A percentile compares a stretch with the other conserved stretches of the same genome.
Conservation (phyloP, 1,284 basidiomycete species). For the Moniliophthora roreri region DNA sequence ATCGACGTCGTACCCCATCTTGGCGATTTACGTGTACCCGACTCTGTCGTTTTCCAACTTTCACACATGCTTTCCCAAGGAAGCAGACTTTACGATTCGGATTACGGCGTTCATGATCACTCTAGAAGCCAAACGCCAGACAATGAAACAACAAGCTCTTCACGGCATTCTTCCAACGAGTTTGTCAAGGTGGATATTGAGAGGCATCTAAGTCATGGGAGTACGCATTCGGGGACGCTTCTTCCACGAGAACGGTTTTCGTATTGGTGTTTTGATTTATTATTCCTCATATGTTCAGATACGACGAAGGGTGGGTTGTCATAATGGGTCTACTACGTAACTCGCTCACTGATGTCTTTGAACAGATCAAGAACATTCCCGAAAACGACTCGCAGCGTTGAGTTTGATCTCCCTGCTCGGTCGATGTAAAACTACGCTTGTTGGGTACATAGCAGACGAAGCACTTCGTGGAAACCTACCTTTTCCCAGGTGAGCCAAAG, state of each 20-base stretch:
- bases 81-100: conserved; percentile 63
- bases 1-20: conserved; percentile 78
- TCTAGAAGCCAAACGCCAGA: conserved; percentile 1
- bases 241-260: conserved; percentile 82
- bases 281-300: conserved; percentile 79
- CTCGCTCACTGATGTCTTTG: conserved; percentile 5
- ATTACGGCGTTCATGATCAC: conserved; percentile 33
- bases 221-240: conserved; percentile 55
- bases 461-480: conserved; percentile 80
- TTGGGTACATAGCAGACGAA: conserved; percentile 81
- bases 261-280: conserved; percentile 92
- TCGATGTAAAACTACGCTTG: conserved; percentile 69
- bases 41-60: conserved; percentile 69
- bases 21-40: conserved; percentile 69
- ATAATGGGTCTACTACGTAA: background rate
- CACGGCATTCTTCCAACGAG: conserved; percentile 9
- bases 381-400: conserved; percentile 69
- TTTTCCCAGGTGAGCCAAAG: conserved; percentile 79
- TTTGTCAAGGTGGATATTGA: conserved; percentile 25
- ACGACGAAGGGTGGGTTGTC: conserved; percentile 51
- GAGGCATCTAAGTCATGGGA: conserved; percentile 48
- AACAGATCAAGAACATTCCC: conserved; percentile 56
- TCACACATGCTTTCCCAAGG: conserved; percentile 76
- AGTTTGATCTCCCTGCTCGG: conserved; percentile 70
- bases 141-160: conserved; percentile 12